phyloP scores from a whole-genome alignment of 495 filamentous ascomycete species.

The Tuber calosporum region DNA sequence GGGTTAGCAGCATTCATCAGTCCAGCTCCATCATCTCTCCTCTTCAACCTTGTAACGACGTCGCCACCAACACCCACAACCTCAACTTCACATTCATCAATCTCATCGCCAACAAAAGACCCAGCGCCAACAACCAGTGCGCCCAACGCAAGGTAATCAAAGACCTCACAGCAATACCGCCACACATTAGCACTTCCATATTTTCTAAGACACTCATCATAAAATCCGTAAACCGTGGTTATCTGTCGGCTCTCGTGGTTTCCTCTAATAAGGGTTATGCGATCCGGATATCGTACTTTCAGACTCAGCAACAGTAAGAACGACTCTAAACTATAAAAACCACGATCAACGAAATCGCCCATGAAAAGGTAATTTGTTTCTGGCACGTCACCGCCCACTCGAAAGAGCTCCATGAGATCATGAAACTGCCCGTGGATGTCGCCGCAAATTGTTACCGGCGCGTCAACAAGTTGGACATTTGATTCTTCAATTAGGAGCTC shows the following conservation, averaged over 20 bases:
- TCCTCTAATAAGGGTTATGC: conserved; percentile 91
- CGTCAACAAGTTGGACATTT: conserved; percentile 92
- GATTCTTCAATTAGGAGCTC: conserved; percentile 96
- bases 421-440: conserved; percentile 99
- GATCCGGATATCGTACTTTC: conserved; percentile 95
- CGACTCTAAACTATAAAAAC: conserved; percentile 95
- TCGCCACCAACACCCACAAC: conserved; percentile 74
- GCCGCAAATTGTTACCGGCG: conserved; percentile 96
- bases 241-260: conserved; percentile 98
- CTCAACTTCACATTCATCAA: conserved; percentile 82
- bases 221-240: conserved; percentile 97
- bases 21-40: conserved; percentile 42
- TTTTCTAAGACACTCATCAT: conserved; percentile 95
- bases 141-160: conserved; percentile 93
- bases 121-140: conserved; percentile 88
- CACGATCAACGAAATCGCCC: conserved; percentile 97
- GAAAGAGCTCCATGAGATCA: conserved; percentile 96
- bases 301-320: conserved; percentile 90
- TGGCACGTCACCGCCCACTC: conserved; percentile 88
- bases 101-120: conserved; percentile 55
- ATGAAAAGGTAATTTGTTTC: conserved; percentile 99
- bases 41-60: conserved; percentile 60
- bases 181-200: conserved; percentile 97
- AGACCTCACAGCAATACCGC: conserved; percentile 97
- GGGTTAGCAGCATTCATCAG: conserved; percentile 19